phyloP scores from a whole-genome alignment of 2,329 filamentous ascomycete species.

The Diplodia intermedia region DNA sequence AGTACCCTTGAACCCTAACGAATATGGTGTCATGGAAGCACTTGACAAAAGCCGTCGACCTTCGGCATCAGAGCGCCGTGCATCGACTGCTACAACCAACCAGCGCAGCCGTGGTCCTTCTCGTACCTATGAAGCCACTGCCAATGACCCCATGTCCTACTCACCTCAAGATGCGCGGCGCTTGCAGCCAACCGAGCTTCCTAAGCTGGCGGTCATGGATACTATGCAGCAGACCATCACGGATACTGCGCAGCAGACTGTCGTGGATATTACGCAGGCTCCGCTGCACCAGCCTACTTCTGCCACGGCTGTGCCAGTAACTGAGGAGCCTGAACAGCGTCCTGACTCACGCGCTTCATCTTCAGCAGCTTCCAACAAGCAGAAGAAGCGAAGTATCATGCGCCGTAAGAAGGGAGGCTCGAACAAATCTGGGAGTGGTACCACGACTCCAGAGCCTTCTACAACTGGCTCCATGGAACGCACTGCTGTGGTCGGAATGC shows the following conservation, averaged over 20 bases:
- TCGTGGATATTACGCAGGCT: background rate
- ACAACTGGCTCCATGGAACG: background rate
- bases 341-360: slow-evolving; percentile 1
- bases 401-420: background rate
- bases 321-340: background rate
- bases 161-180: slow-evolving; percentile 24
- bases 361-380: background rate
- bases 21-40: background rate
- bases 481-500: background rate
- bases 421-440: slow-evolving; percentile 5
- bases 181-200: background rate
- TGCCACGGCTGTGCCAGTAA: background rate
- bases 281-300: background rate
- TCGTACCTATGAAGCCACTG: slow-evolving; percentile 15
- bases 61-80: background rate
- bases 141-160: slow-evolving; percentile 13
- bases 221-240: background rate
- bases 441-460: slow-evolving; percentile 2
- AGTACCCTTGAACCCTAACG: background rate
- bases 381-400: background rate
- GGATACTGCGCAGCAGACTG: too few species aligned
- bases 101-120: slow-evolving; percentile 8
- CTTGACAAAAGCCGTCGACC: background rate
- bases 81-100: background rate
- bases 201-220: background rate